Evolutionary conservation across 2,329 filamentous ascomycete species (phyloP).

Genomic region (Ophiostoma sp.): DNA sequence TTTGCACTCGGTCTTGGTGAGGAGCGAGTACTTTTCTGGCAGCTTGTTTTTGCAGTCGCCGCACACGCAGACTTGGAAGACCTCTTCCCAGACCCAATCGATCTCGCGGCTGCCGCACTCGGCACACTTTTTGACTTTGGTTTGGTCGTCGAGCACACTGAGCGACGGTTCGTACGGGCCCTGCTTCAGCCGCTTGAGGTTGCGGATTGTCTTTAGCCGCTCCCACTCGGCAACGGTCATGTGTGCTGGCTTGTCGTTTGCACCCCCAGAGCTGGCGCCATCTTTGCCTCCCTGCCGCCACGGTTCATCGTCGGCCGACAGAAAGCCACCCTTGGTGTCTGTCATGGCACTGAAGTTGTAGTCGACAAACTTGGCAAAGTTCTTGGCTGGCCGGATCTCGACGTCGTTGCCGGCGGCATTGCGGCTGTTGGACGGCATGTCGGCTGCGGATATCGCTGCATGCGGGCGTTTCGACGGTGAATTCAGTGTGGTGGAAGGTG

Average conservation of each 20-base stretch:
- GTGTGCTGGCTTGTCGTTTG: conserved; percentile 76
- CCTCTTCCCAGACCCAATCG: conserved; percentile 90
- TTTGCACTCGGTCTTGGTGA: conserved; percentile 94
- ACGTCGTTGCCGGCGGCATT: conserved; percentile 51
- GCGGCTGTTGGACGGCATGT: conserved; percentile 55
- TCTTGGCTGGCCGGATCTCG: conserved; percentile 68
- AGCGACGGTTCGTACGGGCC: conserved; percentile 86
- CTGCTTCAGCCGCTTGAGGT: conserved; percentile 64
- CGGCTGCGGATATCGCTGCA: conserved; percentile 53
- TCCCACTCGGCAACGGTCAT: conserved; percentile 95
- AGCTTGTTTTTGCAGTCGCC: conserved; percentile 77
- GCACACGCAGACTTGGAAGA: conserved; percentile 72
- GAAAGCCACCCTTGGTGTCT: conserved; percentile 92
- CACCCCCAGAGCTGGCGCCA: conserved; percentile 39
- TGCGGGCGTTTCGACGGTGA: conserved; percentile 61
- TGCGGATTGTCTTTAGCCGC: conserved; percentile 66
- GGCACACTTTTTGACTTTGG: conserved; percentile 65
- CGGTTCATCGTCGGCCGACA: conserved; percentile 87
- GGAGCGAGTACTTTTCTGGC: conserved; percentile 87
- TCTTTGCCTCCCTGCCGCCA: conserved; percentile 67
- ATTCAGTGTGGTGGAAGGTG: not conserved
- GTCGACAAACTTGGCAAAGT: conserved; percentile 91
- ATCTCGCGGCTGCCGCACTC: conserved; percentile 84
- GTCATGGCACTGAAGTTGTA: conserved; percentile 98
- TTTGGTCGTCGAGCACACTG: conserved; percentile 62